These are phyloP conservation scores for Annulohypoxylon moriforme DNA, from an alignment of 495 filamentous ascomycete species.

Conservation along the genomic window DNA sequence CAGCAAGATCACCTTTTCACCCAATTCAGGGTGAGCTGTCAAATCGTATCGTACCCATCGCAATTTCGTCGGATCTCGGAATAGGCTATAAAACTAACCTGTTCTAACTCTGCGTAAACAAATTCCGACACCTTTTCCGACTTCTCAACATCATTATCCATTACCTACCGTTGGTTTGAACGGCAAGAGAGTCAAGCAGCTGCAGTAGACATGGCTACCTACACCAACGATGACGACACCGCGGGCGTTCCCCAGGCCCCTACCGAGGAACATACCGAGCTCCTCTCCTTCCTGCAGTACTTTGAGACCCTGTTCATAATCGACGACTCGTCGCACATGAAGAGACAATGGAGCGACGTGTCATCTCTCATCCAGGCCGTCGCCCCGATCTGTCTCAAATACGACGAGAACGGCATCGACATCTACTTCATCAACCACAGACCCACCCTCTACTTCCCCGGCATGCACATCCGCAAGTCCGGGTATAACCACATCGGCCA, in stretches of 20 bases:
- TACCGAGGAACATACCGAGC: slow-evolving; percentile 29
- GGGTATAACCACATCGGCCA: slow-evolving; percentile 42
- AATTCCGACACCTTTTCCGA: not conserved
- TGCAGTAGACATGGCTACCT: slow-evolving; percentile 22
- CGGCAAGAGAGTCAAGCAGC: not conserved
- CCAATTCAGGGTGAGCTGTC: slow-evolving; percentile 11
- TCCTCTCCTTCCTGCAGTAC: slow-evolving; percentile 36
- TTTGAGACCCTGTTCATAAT: slow-evolving; percentile 39
- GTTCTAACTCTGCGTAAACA: not conserved
- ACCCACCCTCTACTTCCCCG: slow-evolving; percentile 39
- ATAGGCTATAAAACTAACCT: not conserved
- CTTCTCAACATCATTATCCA: not conserved
- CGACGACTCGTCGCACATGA: slow-evolving; percentile 37
- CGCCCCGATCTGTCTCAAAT: slow-evolving; percentile 34
- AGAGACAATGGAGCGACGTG: slow-evolving; percentile 40
- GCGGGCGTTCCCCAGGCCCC: slow-evolving; percentile 38
- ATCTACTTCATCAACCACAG: slow-evolving; percentile 42
- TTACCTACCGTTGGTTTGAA: not conserved
- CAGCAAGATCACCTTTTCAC: slow-evolving; percentile 12
- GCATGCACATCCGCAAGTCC: slow-evolving; percentile 39
- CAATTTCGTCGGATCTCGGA: not conserved
- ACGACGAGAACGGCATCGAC: slow-evolving; percentile 43
- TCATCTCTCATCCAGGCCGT: slow-evolving; percentile 38
- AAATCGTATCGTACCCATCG: slow-evolving; percentile 7
- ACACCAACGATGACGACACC: slow-evolving; percentile 41